These are phyloP conservation scores for Spiraea crenata DNA, from an alignment of 331 rosid genomes.

Conservation along the genomic window DNA sequence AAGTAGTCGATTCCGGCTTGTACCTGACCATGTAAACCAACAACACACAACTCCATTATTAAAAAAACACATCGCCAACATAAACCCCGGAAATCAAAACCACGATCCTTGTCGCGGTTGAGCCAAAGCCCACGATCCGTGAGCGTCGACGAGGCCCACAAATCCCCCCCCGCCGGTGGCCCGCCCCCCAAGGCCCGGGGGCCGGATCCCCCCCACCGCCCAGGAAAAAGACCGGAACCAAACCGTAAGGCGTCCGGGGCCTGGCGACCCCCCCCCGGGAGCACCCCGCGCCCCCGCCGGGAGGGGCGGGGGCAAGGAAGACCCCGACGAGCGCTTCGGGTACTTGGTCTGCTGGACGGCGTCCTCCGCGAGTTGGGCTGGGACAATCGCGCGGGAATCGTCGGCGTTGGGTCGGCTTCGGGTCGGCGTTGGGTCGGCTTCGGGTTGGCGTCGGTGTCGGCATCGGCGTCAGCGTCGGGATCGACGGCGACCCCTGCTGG, in stretches of 20 bases:
- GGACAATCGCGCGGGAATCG: slow-evolving; percentile 59
- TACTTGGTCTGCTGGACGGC: slow-evolving; percentile 31
- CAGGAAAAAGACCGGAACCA: slow-evolving; percentile 48
- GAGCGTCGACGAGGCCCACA: slow-evolving; percentile 59
- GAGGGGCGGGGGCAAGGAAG: slow-evolving; percentile 65
- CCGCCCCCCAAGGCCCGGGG: slow-evolving; percentile 20
- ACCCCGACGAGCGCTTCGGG: slow-evolving; percentile 52
- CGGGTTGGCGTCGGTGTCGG: too few relatives aligned
- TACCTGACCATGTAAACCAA: slow-evolving; percentile 80
- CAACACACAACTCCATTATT: slow-evolving; percentile 79
- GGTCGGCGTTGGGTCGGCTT: too few relatives aligned
- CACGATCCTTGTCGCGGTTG: slow-evolving; percentile 84
- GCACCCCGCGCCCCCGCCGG: slow-evolving; percentile 45
- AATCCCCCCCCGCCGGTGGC: slow-evolving; percentile 59
- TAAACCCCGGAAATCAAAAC: slow-evolving; percentile 82
- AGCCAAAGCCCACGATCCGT: slow-evolving; percentile 68
- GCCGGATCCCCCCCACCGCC: slow-evolving; percentile 47
- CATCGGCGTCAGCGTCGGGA: slow-evolving; percentile 20
- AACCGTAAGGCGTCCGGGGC: slow-evolving; percentile 68
- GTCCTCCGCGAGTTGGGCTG: slow-evolving; percentile 29
- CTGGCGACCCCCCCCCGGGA: slow-evolving; percentile 55
- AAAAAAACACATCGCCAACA: slow-evolving; percentile 76
- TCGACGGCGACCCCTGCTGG: slow-evolving; percentile 28
- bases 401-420: too few relatives aligned
- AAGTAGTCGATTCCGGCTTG: slow-evolving; percentile 93